Evolutionary conservation across 2,329 filamentous ascomycete genomes (phyloP).

Genomic region (Ophiostoma himal-ulmi): DNA sequence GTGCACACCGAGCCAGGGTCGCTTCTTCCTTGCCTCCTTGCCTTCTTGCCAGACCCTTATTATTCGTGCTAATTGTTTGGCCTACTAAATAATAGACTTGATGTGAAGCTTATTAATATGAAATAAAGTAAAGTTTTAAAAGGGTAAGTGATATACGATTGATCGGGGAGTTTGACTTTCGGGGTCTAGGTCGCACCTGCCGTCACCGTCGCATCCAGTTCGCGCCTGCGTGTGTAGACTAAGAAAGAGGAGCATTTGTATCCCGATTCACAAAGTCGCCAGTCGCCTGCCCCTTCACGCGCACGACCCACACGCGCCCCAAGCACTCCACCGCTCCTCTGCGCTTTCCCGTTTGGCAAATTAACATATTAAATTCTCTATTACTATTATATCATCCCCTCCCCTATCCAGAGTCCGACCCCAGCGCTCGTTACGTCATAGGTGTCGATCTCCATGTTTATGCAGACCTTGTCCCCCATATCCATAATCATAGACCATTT

Average conservation of each 20-base stretch:
- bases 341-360: slow-evolving; percentile 7
- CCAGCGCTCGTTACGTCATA: slow-evolving; percentile 24
- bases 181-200: not conserved
- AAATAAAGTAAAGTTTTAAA: not conserved
- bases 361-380: not conserved
- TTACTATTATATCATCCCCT: not conserved
- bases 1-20: not conserved
- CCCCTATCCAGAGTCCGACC: slow-evolving; percentile 9
- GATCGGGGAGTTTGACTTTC: not conserved
- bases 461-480: slow-evolving; percentile 1
- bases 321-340: slow-evolving; percentile 2
- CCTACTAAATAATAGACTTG: too few relatives aligned
- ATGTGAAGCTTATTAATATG: not conserved
- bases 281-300: not conserved
- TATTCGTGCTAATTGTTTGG: not conserved
- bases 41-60: not conserved
- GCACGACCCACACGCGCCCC: slow-evolving; percentile 8
- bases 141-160: not conserved
- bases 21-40: not conserved
- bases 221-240: not conserved
- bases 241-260: too few relatives aligned
- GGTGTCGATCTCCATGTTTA: slow-evolving; percentile 21
- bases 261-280: not conserved
- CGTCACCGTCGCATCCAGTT: not conserved
- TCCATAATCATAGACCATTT: not conserved